Base-by-base conservation (phyloP, 2,329 filamentous ascomycete species). In the Fusarium bactridioides region DNA sequence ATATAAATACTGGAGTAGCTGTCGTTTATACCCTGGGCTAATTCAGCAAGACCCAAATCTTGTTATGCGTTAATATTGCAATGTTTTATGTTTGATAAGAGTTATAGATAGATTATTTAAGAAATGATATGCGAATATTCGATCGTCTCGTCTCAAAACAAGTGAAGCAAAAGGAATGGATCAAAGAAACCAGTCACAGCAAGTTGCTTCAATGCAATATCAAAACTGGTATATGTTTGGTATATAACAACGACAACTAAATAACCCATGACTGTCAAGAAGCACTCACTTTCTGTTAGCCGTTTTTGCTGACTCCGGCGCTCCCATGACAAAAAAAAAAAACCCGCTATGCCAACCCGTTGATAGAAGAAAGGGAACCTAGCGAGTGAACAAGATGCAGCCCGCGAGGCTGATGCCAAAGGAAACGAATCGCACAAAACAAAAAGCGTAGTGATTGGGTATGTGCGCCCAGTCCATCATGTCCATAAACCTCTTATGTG, bases 1-100 rank as follows among this genome's bases (percentile, higher is more conserved):
- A 61, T 54, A 55, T 65, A 66, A 57, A 41, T 40, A 47, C 45
- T 18, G 64, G 69, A 67, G 48, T 33, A 61, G 56, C 58, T 73
- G 51, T 72, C 54, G 44, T 77, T 74, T 76, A 77, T 77, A 77
- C 76, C 76, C 75, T 55, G 59, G 68, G 70, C 29, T 51, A 41
- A 25, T 65, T 66, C 47, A 55, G 41, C 16, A 47, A 37, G 48
- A 40, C 60, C 19, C 64, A 56, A 64, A 33, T 48, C 18, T 55
- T 45, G 60, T 57, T 33, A 33, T 61, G 54, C 60, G 33, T 48
- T 55, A 51, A 47, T 65, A 29, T 61, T 66, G 40, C 33, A 23
- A 27, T 51, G 43, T 48, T 45, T 43, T 64, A 31, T 57, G n/a
- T 56, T 62, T 69, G n/a, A 53, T 43, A 63, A 38, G 43, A 58